Evolutionary conservation across 345 rosid genomes (phyloP), one percentile per base, ranked within the genome.

Genomic region (Cardamine chenopodiifolia): DNA sequence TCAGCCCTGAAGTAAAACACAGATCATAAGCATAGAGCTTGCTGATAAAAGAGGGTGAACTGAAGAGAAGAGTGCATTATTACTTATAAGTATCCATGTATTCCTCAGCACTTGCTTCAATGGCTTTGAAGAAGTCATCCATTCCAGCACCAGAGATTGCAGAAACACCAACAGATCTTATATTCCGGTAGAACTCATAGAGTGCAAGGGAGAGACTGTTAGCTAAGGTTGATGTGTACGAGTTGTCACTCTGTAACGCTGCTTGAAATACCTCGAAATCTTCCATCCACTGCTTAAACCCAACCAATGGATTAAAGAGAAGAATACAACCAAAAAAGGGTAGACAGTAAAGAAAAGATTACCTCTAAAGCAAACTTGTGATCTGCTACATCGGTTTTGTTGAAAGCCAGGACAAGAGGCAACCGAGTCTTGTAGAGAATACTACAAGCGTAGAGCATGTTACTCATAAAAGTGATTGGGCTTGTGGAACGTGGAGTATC

Each of bases 331-430:
- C 11, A 13, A 32, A 35, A 12, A 28, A 52, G 6, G 4, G 35
- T 62, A 25, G 19, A 59, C 23, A 59, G 23, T 32, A 5, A 34
- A 35, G 9, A 17, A 59, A 19, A 18, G 18, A 34, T 80, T 4
- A 90, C 97, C 90, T 90, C 92, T 63, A 90, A 59, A 73, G 97
- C 97, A 84, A 90, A 90, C 76, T 86, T 79, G 78, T 90, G 93
- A 53, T 90, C 87, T 70, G 96, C 93, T 17, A 90, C 90, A 73
- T 90, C 96, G 34, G 52, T 84, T 82, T 90, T 90, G 91, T 90
- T 90, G 82, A 90, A 90, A 58, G 88, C 93, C 81, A 90, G 55
- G 39, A 90, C 86, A 22, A 90, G 89, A 78, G 96, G 96, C 79
- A 90, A 73, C 17, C 90, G 80, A 11, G 91, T 88, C 85, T 90